These are phyloP conservation scores for Albophoma yamanashiensis DNA, from an alignment of 2,329 filamentous ascomycete genomes.

Conservation along the genomic window DNA sequence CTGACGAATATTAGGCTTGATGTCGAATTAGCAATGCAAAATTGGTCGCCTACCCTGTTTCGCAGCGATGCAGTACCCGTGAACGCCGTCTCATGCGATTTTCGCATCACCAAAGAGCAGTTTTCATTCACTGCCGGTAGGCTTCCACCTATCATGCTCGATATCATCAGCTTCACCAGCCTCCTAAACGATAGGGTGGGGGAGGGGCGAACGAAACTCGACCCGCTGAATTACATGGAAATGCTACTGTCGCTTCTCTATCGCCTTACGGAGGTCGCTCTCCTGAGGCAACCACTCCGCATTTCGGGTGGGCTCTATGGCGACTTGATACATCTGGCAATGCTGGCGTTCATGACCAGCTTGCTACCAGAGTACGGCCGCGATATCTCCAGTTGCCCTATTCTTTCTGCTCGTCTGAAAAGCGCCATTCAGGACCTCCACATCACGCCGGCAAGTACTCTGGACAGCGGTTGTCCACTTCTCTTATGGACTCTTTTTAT, in stretches of 20 bases:
- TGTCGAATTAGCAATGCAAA: neutral
- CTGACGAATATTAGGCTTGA: neutral
- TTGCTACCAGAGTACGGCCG: neutral
- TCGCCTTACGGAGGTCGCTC: neutral
- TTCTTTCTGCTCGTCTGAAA: neutral
- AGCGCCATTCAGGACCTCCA: neutral
- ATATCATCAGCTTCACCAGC: neutral
- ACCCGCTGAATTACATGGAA: neutral
- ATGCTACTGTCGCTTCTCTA: neutral
- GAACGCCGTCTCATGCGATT: neutral
- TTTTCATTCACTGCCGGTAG: neutral
- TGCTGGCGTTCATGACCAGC: neutral
- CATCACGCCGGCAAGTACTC: neutral
- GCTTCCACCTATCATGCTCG: neutral
- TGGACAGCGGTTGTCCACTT: neutral
- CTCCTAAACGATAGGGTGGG: neutral
- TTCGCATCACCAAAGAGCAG: neutral
- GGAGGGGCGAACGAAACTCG: neutral
- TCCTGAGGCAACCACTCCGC: neutral
- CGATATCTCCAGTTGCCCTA: neutral
- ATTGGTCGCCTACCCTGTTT: neutral
- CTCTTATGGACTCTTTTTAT: neutral
- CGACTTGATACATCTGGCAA: neutral
- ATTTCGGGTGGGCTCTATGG: neutral
- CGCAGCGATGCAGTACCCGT: neutral